Percentiles rank a stretch among this genome's conserved stretches.
Conservation (phyloP, 2,329 filamentous ascomycete genomes). For the Fusarium xylarioides region DNA sequence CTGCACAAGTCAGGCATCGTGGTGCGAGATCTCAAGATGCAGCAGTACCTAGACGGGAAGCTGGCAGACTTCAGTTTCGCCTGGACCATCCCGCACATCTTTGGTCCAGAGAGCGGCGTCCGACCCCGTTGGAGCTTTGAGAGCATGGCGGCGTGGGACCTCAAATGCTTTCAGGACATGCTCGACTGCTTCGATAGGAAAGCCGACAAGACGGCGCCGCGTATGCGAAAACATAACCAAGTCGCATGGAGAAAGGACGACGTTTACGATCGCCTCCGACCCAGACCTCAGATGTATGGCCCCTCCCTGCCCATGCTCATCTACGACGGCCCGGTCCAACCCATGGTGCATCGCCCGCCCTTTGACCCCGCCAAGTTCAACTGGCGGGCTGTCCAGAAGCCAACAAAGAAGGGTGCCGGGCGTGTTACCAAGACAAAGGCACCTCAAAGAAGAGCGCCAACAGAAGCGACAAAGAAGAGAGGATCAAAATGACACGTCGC, state of each 20-base stretch:
- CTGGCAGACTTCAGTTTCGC: conserved; percentile 13
- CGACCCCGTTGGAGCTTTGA: conserved; percentile 5
- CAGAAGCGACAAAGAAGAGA: not conserved
- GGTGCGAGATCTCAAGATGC: conserved; percentile 3
- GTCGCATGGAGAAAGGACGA: not conserved
- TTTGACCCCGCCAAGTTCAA: conserved; percentile 13
- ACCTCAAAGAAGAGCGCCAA: not conserved
- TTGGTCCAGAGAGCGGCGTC: not conserved
- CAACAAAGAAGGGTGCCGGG: not conserved
- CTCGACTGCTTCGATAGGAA: not conserved
- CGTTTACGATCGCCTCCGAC: not conserved
- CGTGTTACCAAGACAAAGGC: not conserved
- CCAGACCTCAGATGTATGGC: not conserved
- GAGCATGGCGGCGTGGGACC: conserved; percentile 25
- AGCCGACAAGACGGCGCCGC: not conserved
- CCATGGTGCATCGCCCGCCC: not conserved
- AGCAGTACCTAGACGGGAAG: conserved; percentile 10
- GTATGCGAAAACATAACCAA: not conserved
- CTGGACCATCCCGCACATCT: conserved; percentile 21
- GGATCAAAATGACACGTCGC: not conserved
- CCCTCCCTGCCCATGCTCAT: not conserved
- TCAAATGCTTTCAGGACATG: not conserved
- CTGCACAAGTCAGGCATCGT: conserved; percentile 24
- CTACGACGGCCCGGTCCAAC: accelerated
- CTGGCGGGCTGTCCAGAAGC: not conserved